Conservation (phyloP, 202 grass and related monocot genomes). For the Cymbopogon flexuosus region DNA sequence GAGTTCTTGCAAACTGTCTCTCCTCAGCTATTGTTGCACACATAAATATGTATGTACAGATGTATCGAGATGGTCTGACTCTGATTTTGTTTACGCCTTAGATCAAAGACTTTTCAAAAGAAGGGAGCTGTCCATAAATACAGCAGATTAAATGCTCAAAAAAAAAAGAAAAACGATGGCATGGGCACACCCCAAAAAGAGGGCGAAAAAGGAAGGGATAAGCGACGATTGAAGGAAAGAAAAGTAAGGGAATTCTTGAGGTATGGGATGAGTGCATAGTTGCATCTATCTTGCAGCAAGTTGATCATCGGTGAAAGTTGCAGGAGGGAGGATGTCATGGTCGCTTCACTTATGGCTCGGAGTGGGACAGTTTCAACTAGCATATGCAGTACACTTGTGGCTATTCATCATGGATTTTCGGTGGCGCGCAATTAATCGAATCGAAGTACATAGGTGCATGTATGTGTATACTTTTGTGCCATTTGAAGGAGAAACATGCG, state of each 20-base stretch:
- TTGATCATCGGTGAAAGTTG: slow-evolving; percentile 47
- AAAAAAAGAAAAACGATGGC: not conserved
- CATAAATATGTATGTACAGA: not conserved
- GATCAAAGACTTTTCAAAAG: slow-evolving; percentile 30
- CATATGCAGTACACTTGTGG: not conserved
- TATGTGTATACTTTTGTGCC: slow-evolving; percentile 12
- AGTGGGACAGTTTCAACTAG: slow-evolving; percentile 30
- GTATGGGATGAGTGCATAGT: slow-evolving; percentile 39
- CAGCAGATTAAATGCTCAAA: slow-evolving; percentile 15
- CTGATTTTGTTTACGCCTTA: not conserved
- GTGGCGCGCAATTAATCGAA: slow-evolving; percentile 17
- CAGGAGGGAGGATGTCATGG: slow-evolving; percentile 32
- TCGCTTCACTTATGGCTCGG: slow-evolving; percentile 46
- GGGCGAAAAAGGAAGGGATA: not conserved
- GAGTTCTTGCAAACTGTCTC: not conserved
- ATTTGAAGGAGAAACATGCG: slow-evolving; percentile 28
- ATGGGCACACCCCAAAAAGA: slow-evolving; percentile 22
- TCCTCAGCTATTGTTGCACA: not conserved
- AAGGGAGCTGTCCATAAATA: slow-evolving; percentile 4
- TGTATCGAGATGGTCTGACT: not conserved
- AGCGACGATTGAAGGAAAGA: not conserved
- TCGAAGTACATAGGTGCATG: not conserved
- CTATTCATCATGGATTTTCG: not conserved
- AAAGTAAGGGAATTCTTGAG: slow-evolving; percentile 30
- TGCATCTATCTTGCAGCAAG: slow-evolving; percentile 25